phyloP scores from a whole-genome alignment of 148 eudicot species.

The Rhododendron molle region DNA sequence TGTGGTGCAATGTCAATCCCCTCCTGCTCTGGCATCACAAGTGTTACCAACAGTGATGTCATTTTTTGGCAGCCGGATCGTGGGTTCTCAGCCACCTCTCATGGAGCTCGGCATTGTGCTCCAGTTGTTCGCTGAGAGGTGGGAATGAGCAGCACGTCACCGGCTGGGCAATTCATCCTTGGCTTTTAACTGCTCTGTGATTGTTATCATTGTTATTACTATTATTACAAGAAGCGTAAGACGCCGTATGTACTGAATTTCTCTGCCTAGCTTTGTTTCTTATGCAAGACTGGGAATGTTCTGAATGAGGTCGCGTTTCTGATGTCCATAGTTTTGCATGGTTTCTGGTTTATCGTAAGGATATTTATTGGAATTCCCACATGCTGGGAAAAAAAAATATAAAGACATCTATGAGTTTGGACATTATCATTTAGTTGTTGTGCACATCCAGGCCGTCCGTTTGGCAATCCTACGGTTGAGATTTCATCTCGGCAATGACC shows the following conservation, averaged over 20 bases:
- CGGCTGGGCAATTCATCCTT: constrained; percentile 83
- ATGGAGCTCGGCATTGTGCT: constrained; percentile 38
- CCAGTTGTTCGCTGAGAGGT: constrained; percentile 51
- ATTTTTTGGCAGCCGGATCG: constrained; percentile 29
- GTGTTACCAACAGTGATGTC: constrained; percentile 18
- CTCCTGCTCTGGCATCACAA: background rate
- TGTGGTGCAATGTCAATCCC: constrained; percentile 12
- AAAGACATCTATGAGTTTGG: too few relatives aligned
- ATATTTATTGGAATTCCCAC: background rate
- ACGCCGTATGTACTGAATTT: background rate
- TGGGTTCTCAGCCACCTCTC: constrained; percentile 30
- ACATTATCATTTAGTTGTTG: too few relatives aligned
- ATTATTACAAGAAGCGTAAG: background rate
- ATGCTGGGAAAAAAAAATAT: background rate
- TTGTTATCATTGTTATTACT: background rate
- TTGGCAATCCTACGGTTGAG: too few relatives aligned
- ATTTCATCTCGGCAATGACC: too few relatives aligned
- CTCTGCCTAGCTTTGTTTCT: background rate
- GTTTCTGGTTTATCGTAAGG: background rate
- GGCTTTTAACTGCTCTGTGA: constrained; percentile 34
- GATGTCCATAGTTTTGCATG: background rate
- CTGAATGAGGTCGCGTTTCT: background rate
- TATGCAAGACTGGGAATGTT: background rate
- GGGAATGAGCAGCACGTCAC: constrained; percentile 12
- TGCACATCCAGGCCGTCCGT: too few relatives aligned